Base-by-base conservation (phyloP, 2,329 filamentous ascomycete species). In the Furcasterigmium sp. region DNA sequence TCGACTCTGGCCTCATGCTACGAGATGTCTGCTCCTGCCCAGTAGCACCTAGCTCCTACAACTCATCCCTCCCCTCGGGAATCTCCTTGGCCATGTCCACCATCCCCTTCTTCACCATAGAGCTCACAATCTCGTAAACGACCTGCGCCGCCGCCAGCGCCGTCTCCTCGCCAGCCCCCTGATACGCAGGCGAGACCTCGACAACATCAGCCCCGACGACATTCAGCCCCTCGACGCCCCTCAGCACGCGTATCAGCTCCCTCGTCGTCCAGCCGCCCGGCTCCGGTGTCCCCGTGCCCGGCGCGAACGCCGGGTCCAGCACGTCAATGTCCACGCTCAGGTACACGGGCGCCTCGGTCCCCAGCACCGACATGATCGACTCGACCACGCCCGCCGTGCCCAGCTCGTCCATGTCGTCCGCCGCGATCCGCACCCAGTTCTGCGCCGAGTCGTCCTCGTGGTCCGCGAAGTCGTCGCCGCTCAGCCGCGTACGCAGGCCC, bases 191-290 rank as follows among this genome's bases (percentile, higher is more conserved):
- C 35, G 84, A 81, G 8, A 94, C 87, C 71, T 95, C 91, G 5
- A 96, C 91, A 39, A 95, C 79, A 64, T 95, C 91, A 1, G 89
- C 91, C 2, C 89, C 91, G 4, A 95, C 87, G 4, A 95, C 68
- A 58, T 95, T 95, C 60, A 95, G 62, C 0, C 72, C 78, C 67
- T 95, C 90, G 34, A 95, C 77, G 1, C 87, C 89, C 25, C 89
- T 73, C 59, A 95, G 64, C 45, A 95, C 88, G 11, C 85, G 73
- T 50, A 95, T 91, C 53, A 95, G 71, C 69, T 95, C 91, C 41
- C 90, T 73, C 17, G 86, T 94, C 6, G 87, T 93, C 90, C 90
- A 95, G 29, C 90, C 90, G 45, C 91, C 90, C 0, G 89, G 85
- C 68, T 95, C 90, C 0, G 90, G 90, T 0, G 90, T 95, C 1